Base-by-base conservation (phyloP, 352 stramenopile species). In the Globisporangium spinosum region DNA sequence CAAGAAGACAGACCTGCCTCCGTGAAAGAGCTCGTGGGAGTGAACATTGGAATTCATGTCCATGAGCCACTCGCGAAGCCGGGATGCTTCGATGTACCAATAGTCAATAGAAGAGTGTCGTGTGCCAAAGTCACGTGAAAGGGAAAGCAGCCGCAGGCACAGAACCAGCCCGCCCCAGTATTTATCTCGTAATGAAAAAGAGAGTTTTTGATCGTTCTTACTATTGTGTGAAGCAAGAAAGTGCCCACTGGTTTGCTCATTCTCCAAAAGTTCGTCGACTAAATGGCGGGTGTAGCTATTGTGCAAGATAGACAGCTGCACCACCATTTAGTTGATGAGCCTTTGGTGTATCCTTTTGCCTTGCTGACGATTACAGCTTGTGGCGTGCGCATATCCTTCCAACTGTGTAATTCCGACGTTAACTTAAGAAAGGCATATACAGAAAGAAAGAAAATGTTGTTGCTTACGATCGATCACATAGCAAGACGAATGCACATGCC, bases 11-110 rank as follows among this genome's bases (percentile, higher is more conserved):
- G 6, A n/a, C 17, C n/a, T 29, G 47, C 38, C 29, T 22, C 1
- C 40, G 7, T 17, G 32, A 38, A 23, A 29, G 23, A 58, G 64
- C 64, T 32, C 51, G 12, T 32, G 32, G 51, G n/a, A 56, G n/a
- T 66, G 65, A 60, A 70, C 65, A 25, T 62, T 64, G 65, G 65
- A 70, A 70, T 70, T 60, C 58, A 70, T 29, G 53, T 22, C n/a
- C 35, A 12, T 17, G 47, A 58, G 58, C 25, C 15, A 8, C 10
- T 38, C 34, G 27, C n/a, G 29, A 35, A 29, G 12, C 29, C 12
- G 15, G 49, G 57, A 32, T 10, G 22, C 63, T 55, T 68, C 27
- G 20, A 35, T 63, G 54, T 68, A 68, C 38, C 63, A 68, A 54
- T 68, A 68, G 54, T 23, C 65, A 70, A 63, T 64, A 65, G 65